These are phyloP conservation scores for Chrysanthemum makinoi DNA, from an alignment of 129 eudicot species.

Conservation along the genomic window DNA sequence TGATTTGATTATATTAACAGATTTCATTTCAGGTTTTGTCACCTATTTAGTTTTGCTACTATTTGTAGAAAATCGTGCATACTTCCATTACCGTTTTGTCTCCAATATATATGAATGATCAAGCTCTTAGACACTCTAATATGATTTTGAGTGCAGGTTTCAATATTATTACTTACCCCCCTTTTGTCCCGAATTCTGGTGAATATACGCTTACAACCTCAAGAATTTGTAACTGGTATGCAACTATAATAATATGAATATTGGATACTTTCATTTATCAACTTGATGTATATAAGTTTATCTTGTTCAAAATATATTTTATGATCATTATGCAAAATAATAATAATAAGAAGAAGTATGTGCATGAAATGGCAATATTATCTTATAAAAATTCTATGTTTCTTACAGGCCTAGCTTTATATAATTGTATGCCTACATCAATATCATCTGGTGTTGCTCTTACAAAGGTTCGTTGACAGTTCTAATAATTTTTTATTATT, in stretches of 20 bases:
- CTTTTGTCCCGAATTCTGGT: conserved; percentile 63
- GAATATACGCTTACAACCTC: conserved; percentile 85
- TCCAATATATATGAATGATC: conserved; percentile 1
- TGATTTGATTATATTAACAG: too few species aligned
- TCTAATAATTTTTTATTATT: conserved; percentile 1
- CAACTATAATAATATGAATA: too few species aligned
- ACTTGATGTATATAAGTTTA: neutral
- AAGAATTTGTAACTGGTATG: conserved; percentile 90
- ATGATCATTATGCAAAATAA: too few species aligned
- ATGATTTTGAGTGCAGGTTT: conserved; percentile 58
- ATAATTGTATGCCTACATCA: conserved; percentile 95
- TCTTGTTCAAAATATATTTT: neutral
- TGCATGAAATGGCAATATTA: conserved; percentile 4
- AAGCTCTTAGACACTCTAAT: conserved; percentile 18
- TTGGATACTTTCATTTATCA: neutral
- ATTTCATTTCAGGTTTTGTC: too few species aligned
- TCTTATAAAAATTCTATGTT: conserved; percentile 3
- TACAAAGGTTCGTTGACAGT: conserved; percentile 53
- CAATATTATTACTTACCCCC: conserved; percentile 78
- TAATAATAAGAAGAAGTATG: too few species aligned
- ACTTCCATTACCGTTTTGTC: neutral
- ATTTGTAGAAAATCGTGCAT: neutral
- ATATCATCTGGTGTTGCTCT: conserved; percentile 91
- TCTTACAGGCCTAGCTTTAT: conserved; percentile 76
- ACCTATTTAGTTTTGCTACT: neutral